Evolutionary conservation across 2,329 filamentous ascomycete genomes (phyloP).

Genomic region (Xylariaceae sp.): DNA sequence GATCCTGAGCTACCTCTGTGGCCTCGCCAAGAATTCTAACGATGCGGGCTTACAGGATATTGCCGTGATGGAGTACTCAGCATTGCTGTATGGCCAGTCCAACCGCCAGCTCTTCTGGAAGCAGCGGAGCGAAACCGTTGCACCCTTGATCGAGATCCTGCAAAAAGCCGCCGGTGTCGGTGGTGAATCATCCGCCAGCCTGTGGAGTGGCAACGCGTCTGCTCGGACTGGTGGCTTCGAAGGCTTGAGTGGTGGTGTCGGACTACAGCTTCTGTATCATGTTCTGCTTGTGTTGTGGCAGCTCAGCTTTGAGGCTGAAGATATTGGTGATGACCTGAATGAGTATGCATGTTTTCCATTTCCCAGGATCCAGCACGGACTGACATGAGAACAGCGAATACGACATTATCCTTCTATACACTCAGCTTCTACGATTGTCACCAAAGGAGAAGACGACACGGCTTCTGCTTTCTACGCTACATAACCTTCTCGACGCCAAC

Average conservation of each 20-base stretch:
- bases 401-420: constrained; percentile 87
- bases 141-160: constrained; percentile 79
- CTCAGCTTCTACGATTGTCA: constrained; percentile 85
- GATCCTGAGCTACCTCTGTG: constrained; percentile 82
- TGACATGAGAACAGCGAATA: constrained; percentile 66
- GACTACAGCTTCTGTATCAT: constrained; percentile 89
- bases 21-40: constrained; percentile 70
- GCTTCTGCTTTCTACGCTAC: constrained; percentile 81
- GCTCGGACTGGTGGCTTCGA: constrained; percentile 61
- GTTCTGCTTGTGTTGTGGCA: constrained; percentile 94
- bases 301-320: constrained; percentile 86
- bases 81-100: constrained; percentile 71
- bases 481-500: constrained; percentile 75
- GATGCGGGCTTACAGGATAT: constrained; percentile 94
- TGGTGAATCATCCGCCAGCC: constrained; percentile 58
- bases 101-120: constrained; percentile 87
- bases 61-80: constrained; percentile 86
- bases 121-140: constrained; percentile 80
- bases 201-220: constrained; percentile 58
- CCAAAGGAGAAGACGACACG: constrained; percentile 98
- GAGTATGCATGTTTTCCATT: constrained; percentile 55
- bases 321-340: constrained; percentile 73
- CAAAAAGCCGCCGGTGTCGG: constrained; percentile 71
- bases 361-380: constrained; percentile 12
- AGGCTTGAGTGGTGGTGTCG: constrained; percentile 75